Percentiles rank a stretch among this genome's conserved stretches.
These are phyloP conservation scores for Ganoderma resinaceum DNA, from an alignment of 1,284 basidiomycete genomes.

Conservation along the genomic window DNA sequence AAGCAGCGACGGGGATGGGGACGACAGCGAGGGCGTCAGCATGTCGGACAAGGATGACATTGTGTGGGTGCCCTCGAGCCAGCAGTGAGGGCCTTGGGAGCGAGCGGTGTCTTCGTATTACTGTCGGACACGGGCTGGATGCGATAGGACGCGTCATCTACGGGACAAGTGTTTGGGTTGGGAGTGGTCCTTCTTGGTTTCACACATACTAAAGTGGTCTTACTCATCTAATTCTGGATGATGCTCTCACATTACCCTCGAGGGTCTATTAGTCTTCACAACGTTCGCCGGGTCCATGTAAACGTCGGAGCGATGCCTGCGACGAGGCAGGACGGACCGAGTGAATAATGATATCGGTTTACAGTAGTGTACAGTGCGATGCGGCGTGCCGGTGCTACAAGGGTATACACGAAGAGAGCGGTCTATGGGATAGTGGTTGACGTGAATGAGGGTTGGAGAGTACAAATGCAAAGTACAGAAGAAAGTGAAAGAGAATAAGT, in stretches of 20 bases:
- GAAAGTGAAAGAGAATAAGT: constrained; percentile 26
- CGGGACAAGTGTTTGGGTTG: not conserved
- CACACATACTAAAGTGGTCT: constrained; percentile 4
- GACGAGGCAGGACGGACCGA: not conserved
- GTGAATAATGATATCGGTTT: constrained; percentile 22
- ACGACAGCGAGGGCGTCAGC: constrained; percentile 43
- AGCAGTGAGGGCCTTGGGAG: constrained; percentile 16
- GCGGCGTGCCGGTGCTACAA: constrained; percentile 23
- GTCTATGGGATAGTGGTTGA: constrained; percentile 19
- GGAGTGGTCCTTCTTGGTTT: not conserved
- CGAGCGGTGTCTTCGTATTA: not conserved
- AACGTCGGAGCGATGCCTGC: not conserved
- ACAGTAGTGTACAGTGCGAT: constrained; percentile 23
- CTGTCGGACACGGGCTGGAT: not conserved
- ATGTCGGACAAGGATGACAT: constrained; percentile 42
- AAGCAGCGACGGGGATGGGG: constrained; percentile 66
- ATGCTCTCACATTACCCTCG: not conserved
- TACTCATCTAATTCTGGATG: constrained; percentile 13
- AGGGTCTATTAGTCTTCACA: not conserved
- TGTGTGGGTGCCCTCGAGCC: constrained; percentile 45
- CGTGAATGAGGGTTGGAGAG: constrained; percentile 13
- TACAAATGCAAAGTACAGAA: constrained; percentile 19
- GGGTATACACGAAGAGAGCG: constrained; percentile 26
- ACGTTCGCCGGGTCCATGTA: not conserved
- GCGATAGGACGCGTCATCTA: too few species aligned